phyloP scores from a whole-genome alignment of 2,329 filamentous ascomycete genomes.

The Hypoxylon sp. region DNA sequence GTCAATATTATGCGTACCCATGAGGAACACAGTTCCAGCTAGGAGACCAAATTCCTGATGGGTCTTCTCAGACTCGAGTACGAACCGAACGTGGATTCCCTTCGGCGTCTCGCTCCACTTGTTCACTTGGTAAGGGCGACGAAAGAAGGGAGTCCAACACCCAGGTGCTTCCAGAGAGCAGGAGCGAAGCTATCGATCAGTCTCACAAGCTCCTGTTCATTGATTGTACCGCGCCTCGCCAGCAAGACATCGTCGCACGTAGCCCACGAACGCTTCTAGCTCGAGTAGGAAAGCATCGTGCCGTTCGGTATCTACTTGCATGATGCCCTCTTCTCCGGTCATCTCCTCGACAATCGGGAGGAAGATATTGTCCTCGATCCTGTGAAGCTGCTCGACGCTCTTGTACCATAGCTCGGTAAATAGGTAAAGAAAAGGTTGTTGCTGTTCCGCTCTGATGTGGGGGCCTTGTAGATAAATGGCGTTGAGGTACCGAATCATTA shows the following conservation, averaged over 20 bases:
- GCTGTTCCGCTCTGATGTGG: constrained; percentile 4
- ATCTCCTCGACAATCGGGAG: constrained; percentile 6
- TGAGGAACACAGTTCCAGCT: constrained; percentile 6
- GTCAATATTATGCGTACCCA: constrained; percentile 4
- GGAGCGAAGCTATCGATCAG: constrained; percentile 2
- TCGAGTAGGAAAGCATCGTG: constrained; percentile 2
- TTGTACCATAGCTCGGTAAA: constrained; percentile 4
- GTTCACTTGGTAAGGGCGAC: background rate
- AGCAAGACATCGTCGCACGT: constrained; percentile 3
- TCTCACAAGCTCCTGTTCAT: background rate
- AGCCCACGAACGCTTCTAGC: background rate
- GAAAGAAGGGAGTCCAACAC: constrained; percentile 1
- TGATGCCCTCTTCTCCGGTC: constrained; percentile 5
- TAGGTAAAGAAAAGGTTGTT: background rate
- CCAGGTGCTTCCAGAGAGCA: constrained; percentile 3
- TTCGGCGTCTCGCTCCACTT: constrained; percentile 6
- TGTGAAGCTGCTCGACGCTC: background rate
- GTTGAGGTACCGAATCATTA: constrained; percentile 6
- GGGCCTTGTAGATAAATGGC: constrained; percentile 7
- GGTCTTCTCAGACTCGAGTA: constrained; percentile 2
- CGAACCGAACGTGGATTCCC: constrained; percentile 2
- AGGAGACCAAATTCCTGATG: background rate
- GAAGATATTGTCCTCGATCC: constrained; percentile 1
- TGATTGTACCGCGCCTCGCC: background rate
- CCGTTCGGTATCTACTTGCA: background rate